Conservation (phyloP, 164 flowering plant species). For the Stephania japonica region DNA sequence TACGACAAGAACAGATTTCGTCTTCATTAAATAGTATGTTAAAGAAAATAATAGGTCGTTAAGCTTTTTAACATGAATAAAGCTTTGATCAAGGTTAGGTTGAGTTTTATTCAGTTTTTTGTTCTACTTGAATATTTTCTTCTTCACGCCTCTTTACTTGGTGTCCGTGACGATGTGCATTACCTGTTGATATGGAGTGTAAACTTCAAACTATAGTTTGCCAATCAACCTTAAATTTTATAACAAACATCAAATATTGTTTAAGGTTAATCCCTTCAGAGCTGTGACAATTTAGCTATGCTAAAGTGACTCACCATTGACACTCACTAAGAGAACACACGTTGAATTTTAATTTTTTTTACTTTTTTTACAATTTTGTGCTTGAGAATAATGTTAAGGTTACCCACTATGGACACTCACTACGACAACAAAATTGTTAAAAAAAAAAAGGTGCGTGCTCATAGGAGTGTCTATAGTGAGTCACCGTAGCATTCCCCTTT, state of each 20-base stretch:
- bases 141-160: not conserved
- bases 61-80: not conserved
- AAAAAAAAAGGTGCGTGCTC: too few relatives aligned
- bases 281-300: not conserved
- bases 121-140: not conserved
- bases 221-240: not conserved
- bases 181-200: not conserved
- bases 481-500: too few relatives aligned
- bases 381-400: too few relatives aligned
- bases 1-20: not conserved
- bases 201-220: not conserved
- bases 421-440: too few relatives aligned
- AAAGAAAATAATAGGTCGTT: not conserved
- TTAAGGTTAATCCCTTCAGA: not conserved
- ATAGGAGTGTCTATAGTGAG: too few relatives aligned
- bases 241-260: not conserved
- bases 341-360: too few relatives aligned
- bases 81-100: not conserved
- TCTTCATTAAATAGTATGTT: not conserved
- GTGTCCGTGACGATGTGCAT: slow-evolving; percentile 3
- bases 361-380: too few relatives aligned
- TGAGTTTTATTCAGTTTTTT: not conserved
- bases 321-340: too few relatives aligned
- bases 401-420: too few relatives aligned
- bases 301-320: too few relatives aligned